Evolutionary conservation across 176 grass and related monocot genomes (phyloP).

Genomic region (Oryza nivara): DNA sequence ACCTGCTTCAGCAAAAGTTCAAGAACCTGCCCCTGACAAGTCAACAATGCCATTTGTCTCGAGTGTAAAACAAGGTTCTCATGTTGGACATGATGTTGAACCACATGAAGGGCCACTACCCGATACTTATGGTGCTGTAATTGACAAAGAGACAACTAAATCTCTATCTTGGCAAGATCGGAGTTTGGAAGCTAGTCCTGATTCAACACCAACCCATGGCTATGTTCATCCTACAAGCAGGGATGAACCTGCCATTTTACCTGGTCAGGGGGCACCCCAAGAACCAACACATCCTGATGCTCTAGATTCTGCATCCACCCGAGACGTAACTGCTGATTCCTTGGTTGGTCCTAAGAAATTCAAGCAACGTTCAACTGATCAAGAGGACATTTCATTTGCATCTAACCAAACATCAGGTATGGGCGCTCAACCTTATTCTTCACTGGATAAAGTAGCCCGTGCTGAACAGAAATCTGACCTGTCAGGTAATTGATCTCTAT

Average conservation of each 20-base stretch:
- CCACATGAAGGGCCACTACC: conserved; percentile 7
- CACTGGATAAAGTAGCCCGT: not conserved
- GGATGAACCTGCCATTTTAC: not conserved
- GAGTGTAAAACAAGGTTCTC: conserved; percentile 36
- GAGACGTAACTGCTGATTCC: not conserved
- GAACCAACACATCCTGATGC: not conserved
- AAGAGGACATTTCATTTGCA: not conserved
- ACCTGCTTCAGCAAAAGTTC: not conserved
- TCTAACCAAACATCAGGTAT: not conserved
- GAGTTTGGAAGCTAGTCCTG: not conserved
- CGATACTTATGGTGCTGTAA: conserved; percentile 6
- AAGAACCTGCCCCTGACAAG: conserved; percentile 21
- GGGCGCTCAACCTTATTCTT: not conserved
- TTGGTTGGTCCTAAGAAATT: not conserved
- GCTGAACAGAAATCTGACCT: conserved; percentile 8
- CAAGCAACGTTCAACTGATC: not conserved
- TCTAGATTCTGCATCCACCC: not conserved
- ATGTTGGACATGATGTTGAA: not conserved
- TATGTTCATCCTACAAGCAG: not conserved
- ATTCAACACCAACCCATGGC: not conserved
- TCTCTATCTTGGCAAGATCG: conserved; percentile 1
- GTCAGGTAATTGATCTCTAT: conserved; percentile 37
- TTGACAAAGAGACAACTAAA: conserved; percentile 7
- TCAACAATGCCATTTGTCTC: conserved; percentile 28
- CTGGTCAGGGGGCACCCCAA: conserved; percentile 9